These are phyloP conservation scores for Sextonia rubra DNA, from an alignment of 164 flowering plant genomes.

Conservation along the genomic window DNA sequence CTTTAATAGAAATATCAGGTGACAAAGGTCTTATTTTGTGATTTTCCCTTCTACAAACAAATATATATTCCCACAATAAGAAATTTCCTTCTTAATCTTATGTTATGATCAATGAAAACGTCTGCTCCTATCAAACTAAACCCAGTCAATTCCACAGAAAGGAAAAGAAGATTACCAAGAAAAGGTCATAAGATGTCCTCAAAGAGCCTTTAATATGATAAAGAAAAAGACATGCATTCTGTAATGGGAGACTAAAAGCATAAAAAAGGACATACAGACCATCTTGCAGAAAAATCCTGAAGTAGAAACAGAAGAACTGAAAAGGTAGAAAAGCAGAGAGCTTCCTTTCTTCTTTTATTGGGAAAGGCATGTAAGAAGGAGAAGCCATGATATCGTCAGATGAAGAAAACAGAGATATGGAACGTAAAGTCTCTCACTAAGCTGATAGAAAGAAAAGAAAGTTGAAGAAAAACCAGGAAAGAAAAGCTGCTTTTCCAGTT, in stretches of 20 bases:
- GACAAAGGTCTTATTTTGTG: slow-evolving; percentile 4
- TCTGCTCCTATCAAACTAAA: slow-evolving; percentile 1
- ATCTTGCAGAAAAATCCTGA: slow-evolving; percentile 23
- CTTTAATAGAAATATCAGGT: slow-evolving; percentile 15
- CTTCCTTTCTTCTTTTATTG: too few species aligned
- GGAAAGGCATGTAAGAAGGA: background rate
- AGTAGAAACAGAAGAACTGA: slow-evolving; percentile 4
- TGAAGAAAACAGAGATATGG: background rate
- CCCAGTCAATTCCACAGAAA: slow-evolving; percentile 13
- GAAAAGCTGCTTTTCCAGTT: background rate
- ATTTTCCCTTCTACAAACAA: slow-evolving; percentile 25
- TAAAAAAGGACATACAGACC: slow-evolving; percentile 31
- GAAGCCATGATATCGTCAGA: background rate
- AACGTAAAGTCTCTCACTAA: background rate
- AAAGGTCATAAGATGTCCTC: background rate
- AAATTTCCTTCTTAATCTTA: slow-evolving; percentile 17
- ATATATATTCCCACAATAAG: slow-evolving; percentile 45
- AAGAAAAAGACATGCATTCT: slow-evolving; percentile 7
- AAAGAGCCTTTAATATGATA: background rate
- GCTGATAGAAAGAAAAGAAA: background rate
- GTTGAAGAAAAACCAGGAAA: background rate
- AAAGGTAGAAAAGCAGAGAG: slow-evolving; percentile 1
- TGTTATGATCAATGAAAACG: slow-evolving; percentile 23
- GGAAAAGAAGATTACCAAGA: slow-evolving; percentile 1
- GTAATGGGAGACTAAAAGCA: slow-evolving; percentile 5